phyloP scores from a whole-genome alignment of 768 basidiomycete genomes.

The Mycena rosella region DNA sequence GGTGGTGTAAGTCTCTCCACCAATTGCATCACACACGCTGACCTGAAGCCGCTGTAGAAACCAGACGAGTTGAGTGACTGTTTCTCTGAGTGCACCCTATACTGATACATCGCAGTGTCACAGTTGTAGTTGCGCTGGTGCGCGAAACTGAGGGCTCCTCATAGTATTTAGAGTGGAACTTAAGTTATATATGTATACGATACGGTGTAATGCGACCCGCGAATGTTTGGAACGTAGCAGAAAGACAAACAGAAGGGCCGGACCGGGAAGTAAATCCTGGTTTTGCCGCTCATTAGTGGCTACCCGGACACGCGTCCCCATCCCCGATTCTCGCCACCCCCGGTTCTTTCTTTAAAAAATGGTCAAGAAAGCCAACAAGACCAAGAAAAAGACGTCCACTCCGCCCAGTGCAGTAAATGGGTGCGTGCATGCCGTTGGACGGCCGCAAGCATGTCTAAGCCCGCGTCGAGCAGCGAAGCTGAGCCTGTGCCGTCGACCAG shows the following conservation, averaged over 20 bases:
- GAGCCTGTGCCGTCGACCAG: slow-evolving; percentile 25
- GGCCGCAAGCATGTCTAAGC: slow-evolving; percentile 22
- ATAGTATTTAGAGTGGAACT: neutral
- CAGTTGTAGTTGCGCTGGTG: slow-evolving; percentile 32
- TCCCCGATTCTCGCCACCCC: neutral
- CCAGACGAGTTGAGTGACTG: slow-evolving; percentile 32
- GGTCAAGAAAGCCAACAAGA: slow-evolving; percentile 32
- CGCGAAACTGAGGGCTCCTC: slow-evolving; percentile 21
- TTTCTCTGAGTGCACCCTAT: neutral
- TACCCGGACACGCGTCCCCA: neutral
- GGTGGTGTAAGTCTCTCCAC: slow-evolving; percentile 29
- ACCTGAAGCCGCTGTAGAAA: slow-evolving; percentile 21
- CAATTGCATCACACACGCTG: neutral
- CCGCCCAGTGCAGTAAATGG: slow-evolving; percentile 10
- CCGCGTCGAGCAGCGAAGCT: slow-evolving; percentile 22
- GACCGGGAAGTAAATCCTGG: slow-evolving; percentile 12
- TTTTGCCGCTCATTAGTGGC: slow-evolving; percentile 10
- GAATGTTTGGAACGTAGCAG: neutral
- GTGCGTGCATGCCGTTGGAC: slow-evolving; percentile 22
- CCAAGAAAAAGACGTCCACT: slow-evolving; percentile 27
- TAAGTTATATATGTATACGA: neutral
- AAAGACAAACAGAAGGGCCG: neutral
- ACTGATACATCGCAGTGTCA: slow-evolving; percentile 26
- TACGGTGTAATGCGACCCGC: neutral
- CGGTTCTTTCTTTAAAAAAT: slow-evolving; percentile 13